phyloP scores from a whole-genome alignment of 2,329 filamentous ascomycete species.

The Trichoderma atrobrunneum region DNA sequence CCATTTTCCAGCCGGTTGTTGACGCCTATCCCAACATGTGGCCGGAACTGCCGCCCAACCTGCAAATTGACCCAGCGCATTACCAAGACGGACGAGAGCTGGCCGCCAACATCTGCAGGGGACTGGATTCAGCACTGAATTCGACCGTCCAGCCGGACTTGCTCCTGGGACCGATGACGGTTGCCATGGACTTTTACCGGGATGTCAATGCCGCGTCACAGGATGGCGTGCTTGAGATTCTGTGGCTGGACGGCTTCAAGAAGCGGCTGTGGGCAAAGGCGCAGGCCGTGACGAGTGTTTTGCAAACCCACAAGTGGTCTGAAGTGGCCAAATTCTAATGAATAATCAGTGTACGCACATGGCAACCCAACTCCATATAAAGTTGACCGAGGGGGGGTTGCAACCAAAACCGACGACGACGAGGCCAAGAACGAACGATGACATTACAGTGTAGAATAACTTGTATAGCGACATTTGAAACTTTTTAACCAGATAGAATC shows the following conservation, averaged over 20 bases:
- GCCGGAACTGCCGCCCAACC: conserved; percentile 37
- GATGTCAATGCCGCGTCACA: conserved; percentile 38
- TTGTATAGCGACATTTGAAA: conserved; percentile 12
- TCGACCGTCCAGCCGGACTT: conserved; percentile 47
- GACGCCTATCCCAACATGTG: conserved; percentile 41
- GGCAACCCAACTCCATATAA: background rate
- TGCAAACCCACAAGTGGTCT: conserved; percentile 41
- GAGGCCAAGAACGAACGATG: background rate
- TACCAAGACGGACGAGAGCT: conserved; percentile 46
- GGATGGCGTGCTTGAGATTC: conserved; percentile 44
- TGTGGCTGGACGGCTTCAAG: conserved; percentile 49
- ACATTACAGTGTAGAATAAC: conserved; percentile 2
- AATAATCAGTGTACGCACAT: background rate
- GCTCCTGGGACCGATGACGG: conserved; percentile 42
- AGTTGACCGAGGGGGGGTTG: background rate
- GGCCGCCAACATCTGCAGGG: conserved; percentile 50
- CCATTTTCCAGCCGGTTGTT: conserved; percentile 44
- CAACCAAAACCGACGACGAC: background rate
- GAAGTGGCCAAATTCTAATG: conserved; percentile 33
- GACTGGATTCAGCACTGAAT: conserved; percentile 46
- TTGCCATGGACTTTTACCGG: conserved; percentile 43
- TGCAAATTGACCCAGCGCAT: conserved; percentile 41
- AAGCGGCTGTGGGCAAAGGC: conserved; percentile 39
- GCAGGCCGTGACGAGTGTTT: conserved; percentile 39
- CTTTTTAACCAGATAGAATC: background rate